Percentiles rank a stretch among this genome's conserved stretches.
phyloP scores from a whole-genome alignment of 306 rosid genomes.

The Carpinus viminea region DNA sequence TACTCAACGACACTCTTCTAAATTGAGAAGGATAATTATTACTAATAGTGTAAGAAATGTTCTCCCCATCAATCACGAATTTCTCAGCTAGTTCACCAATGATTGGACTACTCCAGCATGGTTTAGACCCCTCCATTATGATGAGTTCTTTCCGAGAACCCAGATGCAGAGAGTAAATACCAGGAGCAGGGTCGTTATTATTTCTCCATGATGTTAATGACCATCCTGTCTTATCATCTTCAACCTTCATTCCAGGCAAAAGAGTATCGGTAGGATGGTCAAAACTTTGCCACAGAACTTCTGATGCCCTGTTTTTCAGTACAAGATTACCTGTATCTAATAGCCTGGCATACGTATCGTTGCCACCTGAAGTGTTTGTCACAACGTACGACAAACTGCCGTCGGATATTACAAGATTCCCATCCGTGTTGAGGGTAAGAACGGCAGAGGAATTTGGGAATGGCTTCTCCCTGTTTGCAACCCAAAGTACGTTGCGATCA shows the following conservation, averaged over 20 bases:
- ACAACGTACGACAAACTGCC: background rate
- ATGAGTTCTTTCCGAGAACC: too few relatives aligned
- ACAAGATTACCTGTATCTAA: background rate
- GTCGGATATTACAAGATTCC: background rate
- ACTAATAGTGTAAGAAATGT: background rate
- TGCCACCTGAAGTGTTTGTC: background rate
- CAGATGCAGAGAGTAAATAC: background rate
- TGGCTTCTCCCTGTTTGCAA: background rate
- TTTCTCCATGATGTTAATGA: background rate
- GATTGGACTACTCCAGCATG: background rate
- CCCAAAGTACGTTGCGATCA: background rate
- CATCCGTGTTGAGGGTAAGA: background rate
- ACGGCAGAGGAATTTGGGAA: background rate
- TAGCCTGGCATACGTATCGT: background rate
- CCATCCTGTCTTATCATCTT: background rate
- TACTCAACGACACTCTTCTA: background rate
- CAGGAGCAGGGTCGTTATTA: background rate
- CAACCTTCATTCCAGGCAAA: background rate
- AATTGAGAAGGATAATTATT: background rate
- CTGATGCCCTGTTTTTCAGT: background rate
- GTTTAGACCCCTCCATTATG: background rate
- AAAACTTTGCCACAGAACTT: background rate
- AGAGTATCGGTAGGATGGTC: background rate
- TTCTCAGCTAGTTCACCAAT: background rate
- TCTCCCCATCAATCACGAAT: background rate